phyloP scores from a whole-genome alignment of 1,284 basidiomycete species.

The Trichosporon sp. region DNA sequence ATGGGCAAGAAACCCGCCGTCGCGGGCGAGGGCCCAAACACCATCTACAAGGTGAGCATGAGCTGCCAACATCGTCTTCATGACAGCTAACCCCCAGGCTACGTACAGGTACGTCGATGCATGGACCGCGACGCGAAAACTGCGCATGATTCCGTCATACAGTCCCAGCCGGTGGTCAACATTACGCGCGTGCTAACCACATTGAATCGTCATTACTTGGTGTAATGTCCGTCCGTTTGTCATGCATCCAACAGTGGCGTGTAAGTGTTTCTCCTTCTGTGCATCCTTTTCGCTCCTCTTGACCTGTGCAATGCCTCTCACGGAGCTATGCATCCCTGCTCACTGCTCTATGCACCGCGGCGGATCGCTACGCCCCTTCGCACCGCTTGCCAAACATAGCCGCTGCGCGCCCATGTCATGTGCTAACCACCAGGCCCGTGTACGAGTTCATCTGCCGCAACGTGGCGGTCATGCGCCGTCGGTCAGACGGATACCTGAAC shows the following conservation, averaged over 20 bases:
- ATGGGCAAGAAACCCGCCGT: conserved; percentile 31
- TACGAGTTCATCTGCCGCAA: conserved; percentile 73
- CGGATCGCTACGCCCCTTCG: no score
- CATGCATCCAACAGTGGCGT: no score
- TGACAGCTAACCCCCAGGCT: conserved; percentile 22
- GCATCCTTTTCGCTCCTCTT: background rate
- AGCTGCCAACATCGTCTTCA: background rate
- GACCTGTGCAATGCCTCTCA: background rate
- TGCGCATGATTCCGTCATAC: background rate
- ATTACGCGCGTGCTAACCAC: conserved; percentile 9
- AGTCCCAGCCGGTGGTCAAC: background rate
- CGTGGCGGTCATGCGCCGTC: conserved; percentile 94
- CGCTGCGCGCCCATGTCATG: no score
- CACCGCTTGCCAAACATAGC: no score
- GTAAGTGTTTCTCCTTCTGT: conserved; percentile 31
- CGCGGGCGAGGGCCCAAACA: conserved; percentile 29
- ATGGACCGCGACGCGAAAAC: background rate
- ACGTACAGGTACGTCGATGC: conserved; percentile 27
- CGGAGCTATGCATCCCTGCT: background rate
- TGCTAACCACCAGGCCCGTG: conserved; percentile 36
- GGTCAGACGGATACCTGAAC: conserved; percentile 95
- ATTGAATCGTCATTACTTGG: background rate
- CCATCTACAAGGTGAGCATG: conserved; percentile 36
- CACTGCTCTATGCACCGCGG: background rate
- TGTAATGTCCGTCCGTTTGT: background rate